Percentiles rank a stretch among this genome's conserved stretches.
Conservation (phyloP, 768 basidiomycete genomes). For the Mycena amicta region DNA sequence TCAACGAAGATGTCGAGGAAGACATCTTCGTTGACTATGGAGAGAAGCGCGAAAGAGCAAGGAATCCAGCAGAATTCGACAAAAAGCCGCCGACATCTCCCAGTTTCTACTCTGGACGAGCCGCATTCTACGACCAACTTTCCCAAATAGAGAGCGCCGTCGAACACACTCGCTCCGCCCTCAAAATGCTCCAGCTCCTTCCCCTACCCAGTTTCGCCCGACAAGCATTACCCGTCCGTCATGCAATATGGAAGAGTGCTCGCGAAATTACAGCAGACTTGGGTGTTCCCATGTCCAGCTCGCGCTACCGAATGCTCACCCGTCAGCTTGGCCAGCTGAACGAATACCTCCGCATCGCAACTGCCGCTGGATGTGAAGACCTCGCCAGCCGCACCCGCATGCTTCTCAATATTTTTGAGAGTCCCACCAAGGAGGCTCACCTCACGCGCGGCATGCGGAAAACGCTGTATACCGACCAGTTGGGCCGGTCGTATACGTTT, state of each 20-base stretch:
- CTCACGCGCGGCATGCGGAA: slow-evolving; percentile 56
- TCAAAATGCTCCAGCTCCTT: slow-evolving; percentile 68
- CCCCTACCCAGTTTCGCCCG: slow-evolving; percentile 78
- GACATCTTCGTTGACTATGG: neutral
- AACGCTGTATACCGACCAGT: slow-evolving; percentile 63
- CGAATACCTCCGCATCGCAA: slow-evolving; percentile 61
- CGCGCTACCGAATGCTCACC: slow-evolving; percentile 69
- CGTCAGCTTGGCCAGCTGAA: slow-evolving; percentile 67
- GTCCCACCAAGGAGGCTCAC: slow-evolving; percentile 56
- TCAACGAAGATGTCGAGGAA: slow-evolving; percentile 5
- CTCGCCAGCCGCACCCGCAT: slow-evolving; percentile 51
- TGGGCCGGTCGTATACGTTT: slow-evolving; percentile 83
- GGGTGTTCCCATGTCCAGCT: slow-evolving; percentile 60
- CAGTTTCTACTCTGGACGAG: slow-evolving; percentile 82
- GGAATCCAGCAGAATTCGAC: neutral
- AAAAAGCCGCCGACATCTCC: slow-evolving; percentile 59
- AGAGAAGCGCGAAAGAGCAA: slow-evolving; percentile 7
- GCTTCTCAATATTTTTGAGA: slow-evolving; percentile 66
- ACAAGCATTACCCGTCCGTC: slow-evolving; percentile 56
- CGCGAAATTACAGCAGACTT: slow-evolving; percentile 61
- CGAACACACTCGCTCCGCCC: slow-evolving; percentile 53
- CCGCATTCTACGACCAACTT: slow-evolving; percentile 75
- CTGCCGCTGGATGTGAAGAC: slow-evolving; percentile 57
- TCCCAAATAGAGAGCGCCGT: slow-evolving; percentile 67
- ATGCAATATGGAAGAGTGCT: slow-evolving; percentile 70